Base-by-base conservation (phyloP, 208 protist species). In the Trypanosoma mega region DNA sequence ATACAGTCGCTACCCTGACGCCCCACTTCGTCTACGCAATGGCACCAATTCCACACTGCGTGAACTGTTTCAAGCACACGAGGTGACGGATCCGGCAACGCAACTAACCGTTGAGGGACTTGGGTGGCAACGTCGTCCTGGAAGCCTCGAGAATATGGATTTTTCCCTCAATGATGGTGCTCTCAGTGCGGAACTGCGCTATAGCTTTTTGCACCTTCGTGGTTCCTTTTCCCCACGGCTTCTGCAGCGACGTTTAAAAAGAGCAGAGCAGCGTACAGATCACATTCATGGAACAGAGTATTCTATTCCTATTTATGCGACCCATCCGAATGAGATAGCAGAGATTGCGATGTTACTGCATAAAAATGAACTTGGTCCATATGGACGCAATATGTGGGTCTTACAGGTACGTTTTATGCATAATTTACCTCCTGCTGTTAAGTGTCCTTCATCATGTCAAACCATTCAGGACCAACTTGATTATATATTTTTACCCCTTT, bases 401-500 rank as follows among this genome's bases (percentile, higher is more conserved):
- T 85, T 99, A 37, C 89, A 97, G 72, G 60, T 98, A 34, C 85
- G 91, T 48, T 80, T 98, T 44, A 94, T 87, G 53, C 60, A 84
- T 47, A 23, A 63, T 8, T 53, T 72, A 14, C 85, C 84, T 18
- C 23, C 58, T 16, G 72, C 55, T 27, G 48, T 80, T 5, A 56
- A 63, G 16, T 74, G 80, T 50, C 56, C 68, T 24, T 53, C 71
- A 52, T 63, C 74, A 43, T 85, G 79, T 56, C 59, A 75, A 20
- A 97, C 70, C 27, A 97, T 99, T 44, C 76, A 98, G 47, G 86
- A 99, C 31, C 85, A 99, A 54, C 64, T 99, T 8, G 83, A 97
- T 55, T 96, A 96, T 78, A 66, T 99, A 8, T 99, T 99, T 80
- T 60, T 90, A 31, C 98, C 98, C 5, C 80, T 99, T 12, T 98